Percentiles rank a stretch among this genome's conserved stretches.
These are phyloP conservation scores for Thelonectria blattea DNA, from an alignment of 2,329 filamentous ascomycete species.

Conservation along the genomic window DNA sequence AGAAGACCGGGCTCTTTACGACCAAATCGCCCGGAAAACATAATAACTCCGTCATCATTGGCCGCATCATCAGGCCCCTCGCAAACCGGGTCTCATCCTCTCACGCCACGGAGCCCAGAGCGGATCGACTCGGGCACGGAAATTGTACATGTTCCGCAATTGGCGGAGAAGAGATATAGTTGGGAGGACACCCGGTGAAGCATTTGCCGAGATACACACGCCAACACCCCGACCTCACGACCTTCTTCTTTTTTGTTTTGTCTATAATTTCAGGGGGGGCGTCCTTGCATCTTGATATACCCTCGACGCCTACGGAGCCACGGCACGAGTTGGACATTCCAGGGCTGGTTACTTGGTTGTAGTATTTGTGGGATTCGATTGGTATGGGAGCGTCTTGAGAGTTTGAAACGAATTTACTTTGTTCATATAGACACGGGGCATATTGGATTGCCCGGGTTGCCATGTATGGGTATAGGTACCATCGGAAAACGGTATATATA, in stretches of 20 bases:
- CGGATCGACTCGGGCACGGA: constrained; percentile 54
- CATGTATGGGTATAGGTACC: too few relatives aligned
- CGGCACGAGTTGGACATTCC: background rate
- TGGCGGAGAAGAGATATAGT: constrained; percentile 57
- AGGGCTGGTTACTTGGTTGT: constrained; percentile 5
- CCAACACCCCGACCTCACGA: background rate
- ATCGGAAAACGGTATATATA: background rate
- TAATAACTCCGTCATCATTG: constrained; percentile 7
- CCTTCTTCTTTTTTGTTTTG: background rate
- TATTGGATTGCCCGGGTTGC: background rate
- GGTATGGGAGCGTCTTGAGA: background rate
- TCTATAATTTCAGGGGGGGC: background rate
- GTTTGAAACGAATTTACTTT: constrained; percentile 6
- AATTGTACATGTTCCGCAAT: constrained; percentile 58
- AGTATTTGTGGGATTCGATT: background rate
- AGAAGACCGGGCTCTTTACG: background rate
- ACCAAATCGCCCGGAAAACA: constrained; percentile 8
- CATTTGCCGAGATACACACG: background rate
- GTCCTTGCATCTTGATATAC: constrained; percentile 12
- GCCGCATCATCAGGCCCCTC: background rate
- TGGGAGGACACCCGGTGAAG: constrained; percentile 51
- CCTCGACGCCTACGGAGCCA: constrained; percentile 8
- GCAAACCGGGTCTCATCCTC: constrained; percentile 6
- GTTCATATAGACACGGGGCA: background rate
- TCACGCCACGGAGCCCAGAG: constrained; percentile 42